These are phyloP conservation scores for Ciborinia camelliae DNA, from an alignment of 2,329 filamentous ascomycete species.

Conservation along the genomic window DNA sequence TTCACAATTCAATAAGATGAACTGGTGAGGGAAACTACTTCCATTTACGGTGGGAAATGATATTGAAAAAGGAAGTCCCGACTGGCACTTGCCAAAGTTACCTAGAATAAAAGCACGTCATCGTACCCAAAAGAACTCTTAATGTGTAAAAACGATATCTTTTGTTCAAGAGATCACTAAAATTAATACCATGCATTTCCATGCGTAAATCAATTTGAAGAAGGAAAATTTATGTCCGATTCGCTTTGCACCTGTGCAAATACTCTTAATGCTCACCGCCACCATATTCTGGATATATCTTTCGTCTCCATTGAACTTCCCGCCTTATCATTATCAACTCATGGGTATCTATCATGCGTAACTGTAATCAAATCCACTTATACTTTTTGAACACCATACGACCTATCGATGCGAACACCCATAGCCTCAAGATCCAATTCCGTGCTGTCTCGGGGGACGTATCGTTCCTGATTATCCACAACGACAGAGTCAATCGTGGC, in stretches of 20 bases:
- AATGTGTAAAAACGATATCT: background rate
- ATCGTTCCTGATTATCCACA: background rate
- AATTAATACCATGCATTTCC: slow-evolving; percentile 1
- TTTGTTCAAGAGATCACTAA: background rate
- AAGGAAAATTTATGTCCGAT: background rate
- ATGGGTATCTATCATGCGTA: background rate
- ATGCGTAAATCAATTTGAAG: background rate
- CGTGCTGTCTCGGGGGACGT: slow-evolving; percentile 30
- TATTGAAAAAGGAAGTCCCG: background rate
- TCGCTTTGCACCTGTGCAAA: slow-evolving; percentile 1
- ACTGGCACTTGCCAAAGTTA: slow-evolving; percentile 10
- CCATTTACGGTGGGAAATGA: background rate
- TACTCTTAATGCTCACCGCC: background rate
- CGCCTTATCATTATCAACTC: background rate
- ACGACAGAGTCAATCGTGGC: slow-evolving; percentile 23
- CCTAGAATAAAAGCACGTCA: background rate
- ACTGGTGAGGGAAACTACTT: background rate
- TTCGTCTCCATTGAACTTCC: background rate
- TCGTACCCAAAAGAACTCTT: background rate
- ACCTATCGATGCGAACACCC: slow-evolving; percentile 31
- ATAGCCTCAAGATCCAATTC: slow-evolving; percentile 33
- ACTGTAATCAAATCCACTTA: slow-evolving; percentile 1
- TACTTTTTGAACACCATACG: slow-evolving; percentile 28
- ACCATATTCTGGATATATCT: background rate
- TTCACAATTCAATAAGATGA: background rate